Base-by-base conservation (phyloP, 257 asterid genomes). In the Mitragyna speciosa region DNA sequence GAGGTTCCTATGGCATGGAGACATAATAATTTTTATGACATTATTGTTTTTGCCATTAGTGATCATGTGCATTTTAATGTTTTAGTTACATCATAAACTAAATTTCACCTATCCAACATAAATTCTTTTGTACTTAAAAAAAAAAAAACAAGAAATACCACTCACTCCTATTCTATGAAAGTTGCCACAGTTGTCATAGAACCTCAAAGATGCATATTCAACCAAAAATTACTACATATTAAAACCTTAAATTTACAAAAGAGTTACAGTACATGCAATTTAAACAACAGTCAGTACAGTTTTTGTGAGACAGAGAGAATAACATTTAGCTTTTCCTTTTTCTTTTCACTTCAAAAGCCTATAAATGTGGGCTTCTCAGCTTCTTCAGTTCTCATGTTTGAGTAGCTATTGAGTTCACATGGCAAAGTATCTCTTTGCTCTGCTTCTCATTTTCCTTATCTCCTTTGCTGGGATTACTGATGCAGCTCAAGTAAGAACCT, bases 401-500 rank as follows among this genome's bases (percentile, higher is more conserved):
- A 7, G 24, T 24, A 39, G 72, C 56, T 74, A 24, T 24, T 30
- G 12, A 61, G 22, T 19, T 31, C 66, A 54, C 30, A 77, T 77
- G 80, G 80, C 73, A 10, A 77, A 72, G 24, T 52, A 49, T 24
- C 61, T 49, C 16, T 22, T 0, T 22, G 51, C 24, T 22, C 15
- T 77, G 48, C 26, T 77, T 68, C 30, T 66, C 22, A 15, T 77
- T n/a, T 49, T 66, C 54, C 80, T 77, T 26, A 74, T 77, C 31
- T 20, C 12, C 47, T 77, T 66, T 66, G 49, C 75, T 14, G 80
- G 80, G 48, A 33, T 77, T 19, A 24, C 49, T 16, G 64, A 48
- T 77, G 80, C 80, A 28, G 20, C 63, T 24, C 80, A 77, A 31
- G 80, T 77, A 66, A 77, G 67, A 66, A 45, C 0, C 1, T 31